Base-by-base conservation (phyloP, 768 basidiomycete species). In the Calvatia gigantea region DNA sequence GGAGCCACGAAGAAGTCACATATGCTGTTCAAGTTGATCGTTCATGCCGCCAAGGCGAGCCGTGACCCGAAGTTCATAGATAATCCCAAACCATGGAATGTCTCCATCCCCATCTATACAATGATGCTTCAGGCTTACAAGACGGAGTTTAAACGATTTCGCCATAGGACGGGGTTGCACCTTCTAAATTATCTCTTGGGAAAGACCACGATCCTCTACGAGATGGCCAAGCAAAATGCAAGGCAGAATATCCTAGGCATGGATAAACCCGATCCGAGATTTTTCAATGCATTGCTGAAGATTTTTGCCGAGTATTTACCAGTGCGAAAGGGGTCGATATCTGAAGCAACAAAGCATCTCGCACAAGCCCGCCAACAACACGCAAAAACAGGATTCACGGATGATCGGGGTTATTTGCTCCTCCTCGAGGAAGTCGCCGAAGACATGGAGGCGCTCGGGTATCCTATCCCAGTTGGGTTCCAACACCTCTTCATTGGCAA, bases 61-160 rank as follows among this genome's bases (percentile, higher is more conserved):
- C 35, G 21, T 4, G 29, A 49, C 35, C 14, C 7, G 9, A 9
- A 23, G 6, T 12, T 23, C 6, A 31, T 21, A 17, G 51, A 48
- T n/a, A 56, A 47, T 7, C 44, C 53, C 9, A 27, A 35, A 19
- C 82, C 86, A 0, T 94, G 90, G 90, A 74, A 74, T 51, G 68
- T 92, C 17, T 81, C 84, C 6, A 69, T 84, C 2, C 74, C 84
- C 7, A 83, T 86, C 1, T 92, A 89, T 65, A 91, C 87, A 1
- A 70, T 80, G 46, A 89, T 91, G 83, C 65, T 93, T 54, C 75
- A 83, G 44, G 71, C 80, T 29, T 90, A 87, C 58, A 77, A 71
- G 1, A 61, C 65, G 3, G 77, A 81, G 64, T 76, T 75, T n/a
- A 66, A 63, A 65, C 59, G 68, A 57, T 39, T 15, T 21, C 35